A percentile compares a stretch with the other conserved stretches of the same genome.
phyloP scores from a whole-genome alignment of 345 rosid species.

The Durio zibethinus region DNA sequence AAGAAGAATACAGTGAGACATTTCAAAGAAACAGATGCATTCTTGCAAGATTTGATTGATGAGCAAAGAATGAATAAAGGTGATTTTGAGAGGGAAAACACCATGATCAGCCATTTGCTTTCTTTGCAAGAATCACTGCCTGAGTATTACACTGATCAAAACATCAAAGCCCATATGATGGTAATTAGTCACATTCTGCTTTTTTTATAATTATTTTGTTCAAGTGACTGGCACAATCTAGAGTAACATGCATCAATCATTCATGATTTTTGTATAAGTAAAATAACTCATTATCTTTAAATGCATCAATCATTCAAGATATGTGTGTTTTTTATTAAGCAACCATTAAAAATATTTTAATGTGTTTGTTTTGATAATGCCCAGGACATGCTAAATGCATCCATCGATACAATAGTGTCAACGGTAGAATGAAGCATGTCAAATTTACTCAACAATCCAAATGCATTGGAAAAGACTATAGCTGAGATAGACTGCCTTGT shows the following conservation, averaged over 20 bases:
- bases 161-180: conserved; percentile 21
- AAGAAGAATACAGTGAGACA: conserved; percentile 19
- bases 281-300: no score
- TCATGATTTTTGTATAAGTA: no score
- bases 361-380: background rate
- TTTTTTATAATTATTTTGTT: no score
- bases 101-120: conserved; percentile 31
- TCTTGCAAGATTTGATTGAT: conserved; percentile 32
- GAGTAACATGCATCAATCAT: no score
- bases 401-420: conserved; percentile 5
- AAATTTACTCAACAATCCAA: conserved; percentile 14
- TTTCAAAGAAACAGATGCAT: conserved; percentile 19
- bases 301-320: no score
- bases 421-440: conserved; percentile 26
- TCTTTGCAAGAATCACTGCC: conserved; percentile 31
- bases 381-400: conserved; percentile 19
- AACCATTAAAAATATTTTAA: background rate
- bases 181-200: no score
- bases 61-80: conserved; percentile 13
- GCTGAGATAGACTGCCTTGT: conserved; percentile 1
- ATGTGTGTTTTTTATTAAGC: no score
- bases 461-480: background rate
- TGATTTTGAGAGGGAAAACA: background rate
- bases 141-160: conserved; percentile 21
- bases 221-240: no score